A percentile compares a stretch with the other conserved stretches of the same genome.
Conservation (phyloP, 2,329 filamentous ascomycete genomes). For the Phialemoniopsis sp. region DNA sequence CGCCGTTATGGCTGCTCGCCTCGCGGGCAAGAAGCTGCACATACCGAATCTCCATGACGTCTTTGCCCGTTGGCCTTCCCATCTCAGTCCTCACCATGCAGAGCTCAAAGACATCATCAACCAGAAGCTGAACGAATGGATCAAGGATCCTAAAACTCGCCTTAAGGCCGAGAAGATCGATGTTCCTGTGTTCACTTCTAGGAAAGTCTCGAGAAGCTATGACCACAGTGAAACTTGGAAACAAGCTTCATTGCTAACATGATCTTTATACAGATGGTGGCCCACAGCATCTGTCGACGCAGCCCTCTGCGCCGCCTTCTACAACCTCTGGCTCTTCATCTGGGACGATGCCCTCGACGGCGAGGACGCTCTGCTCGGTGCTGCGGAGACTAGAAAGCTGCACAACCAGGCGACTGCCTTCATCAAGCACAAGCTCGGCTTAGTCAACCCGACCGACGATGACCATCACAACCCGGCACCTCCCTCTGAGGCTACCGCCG, state of each 20-base stretch:
- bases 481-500: conserved; percentile 1
- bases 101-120: conserved; percentile 6
- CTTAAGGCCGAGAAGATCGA: conserved; percentile 6
- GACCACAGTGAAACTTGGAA: too few relatives aligned
- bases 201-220: conserved; percentile 1
- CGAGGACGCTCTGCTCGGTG: not conserved
- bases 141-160: conserved; percentile 4
- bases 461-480: too few relatives aligned
- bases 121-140: conserved; percentile 6
- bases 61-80: conserved; percentile 6
- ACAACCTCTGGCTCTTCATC: conserved; percentile 10
- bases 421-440: conserved; percentile 7
- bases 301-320: conserved; percentile 8
- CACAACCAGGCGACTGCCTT: conserved; percentile 8
- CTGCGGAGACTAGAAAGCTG: not conserved
- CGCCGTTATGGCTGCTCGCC: too few relatives aligned
- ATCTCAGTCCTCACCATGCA: conserved; percentile 6
- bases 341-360: conserved; percentile 11
- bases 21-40: not conserved
- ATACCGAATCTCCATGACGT: conserved; percentile 4
- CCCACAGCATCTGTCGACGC: conserved; percentile 5
- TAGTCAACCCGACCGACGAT: conserved; percentile 4
- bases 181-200: conserved; percentile 6
- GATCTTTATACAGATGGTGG: conserved; percentile 6
- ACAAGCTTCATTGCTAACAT: too few relatives aligned